Evolutionary conservation across 768 basidiomycete genomes (phyloP).

Genomic region (Lactarius sanguifluus): DNA sequence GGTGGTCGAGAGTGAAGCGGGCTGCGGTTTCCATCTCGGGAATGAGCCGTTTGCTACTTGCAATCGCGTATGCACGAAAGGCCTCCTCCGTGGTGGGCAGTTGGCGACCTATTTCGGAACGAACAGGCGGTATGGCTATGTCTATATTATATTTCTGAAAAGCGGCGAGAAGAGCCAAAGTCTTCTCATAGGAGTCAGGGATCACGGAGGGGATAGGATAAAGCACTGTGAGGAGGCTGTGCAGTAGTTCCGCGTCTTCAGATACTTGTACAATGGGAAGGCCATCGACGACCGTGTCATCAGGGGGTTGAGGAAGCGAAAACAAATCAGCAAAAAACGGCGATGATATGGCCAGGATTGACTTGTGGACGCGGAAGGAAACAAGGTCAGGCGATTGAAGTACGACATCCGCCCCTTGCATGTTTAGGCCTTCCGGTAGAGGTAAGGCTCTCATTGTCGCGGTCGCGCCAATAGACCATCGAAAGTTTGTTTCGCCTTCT

Average conservation of each 20-base stretch:
- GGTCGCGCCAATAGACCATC: background rate
- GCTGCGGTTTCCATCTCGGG: no score
- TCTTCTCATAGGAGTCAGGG: background rate
- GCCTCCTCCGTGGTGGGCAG: constrained; percentile 6
- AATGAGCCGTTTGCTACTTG: no score
- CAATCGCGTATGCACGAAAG: no score
- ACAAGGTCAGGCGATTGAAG: background rate
- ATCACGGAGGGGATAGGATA: background rate
- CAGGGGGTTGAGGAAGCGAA: background rate
- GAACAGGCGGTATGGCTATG: background rate
- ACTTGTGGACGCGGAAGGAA: constrained; percentile 5
- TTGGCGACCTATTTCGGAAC: background rate
- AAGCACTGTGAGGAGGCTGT: background rate
- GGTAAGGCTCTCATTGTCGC: background rate
- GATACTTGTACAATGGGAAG: background rate
- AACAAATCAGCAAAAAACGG: constrained; percentile 5
- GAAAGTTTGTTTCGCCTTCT: background rate
- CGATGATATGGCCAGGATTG: background rate
- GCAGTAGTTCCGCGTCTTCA: background rate
- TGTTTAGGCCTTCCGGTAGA: background rate
- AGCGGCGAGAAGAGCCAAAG: constrained; percentile 22
- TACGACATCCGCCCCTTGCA: background rate
- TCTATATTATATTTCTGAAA: constrained; percentile 32
- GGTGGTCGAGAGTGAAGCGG: no score
- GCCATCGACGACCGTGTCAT: background rate